These are phyloP conservation scores for Collariella sp. DNA, from an alignment of 495 filamentous ascomycete genomes.

Conservation along the genomic window DNA sequence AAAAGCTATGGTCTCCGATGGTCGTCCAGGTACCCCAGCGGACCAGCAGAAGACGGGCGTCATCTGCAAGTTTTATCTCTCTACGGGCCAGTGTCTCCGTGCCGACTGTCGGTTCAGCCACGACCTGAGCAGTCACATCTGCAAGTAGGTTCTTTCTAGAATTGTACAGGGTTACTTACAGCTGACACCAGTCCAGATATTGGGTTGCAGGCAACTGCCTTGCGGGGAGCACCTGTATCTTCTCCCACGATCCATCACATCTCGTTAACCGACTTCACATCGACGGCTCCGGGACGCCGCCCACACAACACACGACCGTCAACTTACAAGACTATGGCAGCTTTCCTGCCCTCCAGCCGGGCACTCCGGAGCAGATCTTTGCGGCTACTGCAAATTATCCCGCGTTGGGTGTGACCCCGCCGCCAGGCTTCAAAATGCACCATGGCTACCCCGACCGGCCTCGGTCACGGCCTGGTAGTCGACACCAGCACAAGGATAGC, in stretches of 20 bases:
- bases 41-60: conserved; percentile 66
- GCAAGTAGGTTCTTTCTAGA: conserved; percentile 81
- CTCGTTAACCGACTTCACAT: conserved; percentile 61
- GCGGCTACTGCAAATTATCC: conserved; percentile 45
- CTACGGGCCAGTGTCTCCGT: conserved; percentile 82
- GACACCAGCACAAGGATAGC: conserved; percentile 65
- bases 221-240: conserved; percentile 88
- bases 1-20: conserved; percentile 73
- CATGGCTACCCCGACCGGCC: conserved; percentile 52
- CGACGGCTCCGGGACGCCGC: conserved; percentile 52
- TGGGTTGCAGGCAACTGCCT: conserved; percentile 97
- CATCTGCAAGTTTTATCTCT: conserved; percentile 93
- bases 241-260: conserved; percentile 89
- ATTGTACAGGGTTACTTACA: conserved; percentile 3
- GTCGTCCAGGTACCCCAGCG: conserved; percentile 64
- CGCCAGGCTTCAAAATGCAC: conserved; percentile 51
- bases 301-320: conserved; percentile 53
- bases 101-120: conserved; percentile 97
- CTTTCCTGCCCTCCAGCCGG: conserved; percentile 73
- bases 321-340: conserved; percentile 80
- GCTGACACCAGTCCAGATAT: conserved; percentile 51
- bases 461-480: conserved; percentile 77
- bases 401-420: conserved; percentile 45
- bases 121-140: conserved; percentile 88
- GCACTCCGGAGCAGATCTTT: conserved; percentile 53